Evolutionary conservation across 1,139 yeast species (phyloP), one percentile per base, ranked within the genome.

Genomic region (Zygoascus meyerae): DNA sequence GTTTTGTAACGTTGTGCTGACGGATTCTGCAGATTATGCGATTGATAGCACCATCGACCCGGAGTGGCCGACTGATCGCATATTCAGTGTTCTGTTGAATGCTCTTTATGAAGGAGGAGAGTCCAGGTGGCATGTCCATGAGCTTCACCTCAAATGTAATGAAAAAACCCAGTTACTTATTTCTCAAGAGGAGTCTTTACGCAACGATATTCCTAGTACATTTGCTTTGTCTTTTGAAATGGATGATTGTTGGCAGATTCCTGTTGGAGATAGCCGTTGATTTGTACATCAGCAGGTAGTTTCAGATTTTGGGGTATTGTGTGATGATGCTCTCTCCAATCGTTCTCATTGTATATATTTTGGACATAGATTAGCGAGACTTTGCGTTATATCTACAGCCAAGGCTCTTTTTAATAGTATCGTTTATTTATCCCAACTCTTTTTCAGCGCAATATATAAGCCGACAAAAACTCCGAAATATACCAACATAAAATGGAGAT

Each of bases 181-280:
- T 21, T 21, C 26, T 21, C 26, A 21, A 21, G 26, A 4, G 6
- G 26, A 21, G 26, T 21, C 26, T 7, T 21, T 21, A 7, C 26
- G 26, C 26, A 21, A 21, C 7, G 26, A 21, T 21, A 21, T 21
- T 21, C 26, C 26, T 7, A 21, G 26, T 21, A 21, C 26, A 4
- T 21, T 21, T 21, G 26, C 26, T 7, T 21, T 21, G 7, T 21
- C 26, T 5, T 17, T 14, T 10, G 39, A 35, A n/a, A 17, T 26
- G 39, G 39, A 35, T 35, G 39, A 35, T 5, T 35, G 15, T 15
- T 35, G 39, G 39, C 39, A 35, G 28, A 29, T 35, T 7, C 21
- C 12, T 15, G 18, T 35, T 35, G 39, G 39, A 11, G 39, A 35
- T 3, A 21, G 35, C 35, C 35, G 12, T 33, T 33, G 35, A 33